phyloP scores from a whole-genome alignment of 768 basidiomycete genomes.

The Paxillus ammoniavirescens region DNA sequence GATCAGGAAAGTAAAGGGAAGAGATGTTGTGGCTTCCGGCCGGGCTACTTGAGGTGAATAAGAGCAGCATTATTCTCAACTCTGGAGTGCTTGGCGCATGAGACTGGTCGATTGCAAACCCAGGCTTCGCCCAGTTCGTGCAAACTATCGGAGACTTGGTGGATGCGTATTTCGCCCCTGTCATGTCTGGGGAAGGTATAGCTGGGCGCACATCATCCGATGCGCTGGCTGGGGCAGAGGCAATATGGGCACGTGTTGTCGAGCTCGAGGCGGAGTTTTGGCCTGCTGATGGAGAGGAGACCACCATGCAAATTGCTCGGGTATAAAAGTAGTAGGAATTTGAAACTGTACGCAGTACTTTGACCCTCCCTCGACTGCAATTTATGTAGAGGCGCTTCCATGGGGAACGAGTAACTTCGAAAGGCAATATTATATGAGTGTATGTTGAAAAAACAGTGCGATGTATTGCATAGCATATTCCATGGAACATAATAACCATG shows the following conservation, averaged over 20 bases:
- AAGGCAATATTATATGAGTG: no score
- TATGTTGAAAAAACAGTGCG: neutral
- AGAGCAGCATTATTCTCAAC: no score
- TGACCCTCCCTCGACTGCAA: no score
- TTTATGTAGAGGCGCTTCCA: no score
- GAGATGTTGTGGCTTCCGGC: no score
- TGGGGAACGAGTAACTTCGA: no score
- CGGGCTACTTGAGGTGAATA: no score
- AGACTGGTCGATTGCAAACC: constrained; percentile 53
- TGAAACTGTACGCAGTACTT: no score
- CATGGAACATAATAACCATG: constrained; percentile 16
- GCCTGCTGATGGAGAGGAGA: constrained; percentile 45
- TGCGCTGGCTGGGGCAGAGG: constrained; percentile 38
- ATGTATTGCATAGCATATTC: constrained; percentile 17
- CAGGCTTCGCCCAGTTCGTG: constrained; percentile 55
- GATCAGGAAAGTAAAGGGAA: no score
- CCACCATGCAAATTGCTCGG: neutral
- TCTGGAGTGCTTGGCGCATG: no score
- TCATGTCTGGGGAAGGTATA: constrained; percentile 19
- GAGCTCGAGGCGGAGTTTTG: constrained; percentile 64
- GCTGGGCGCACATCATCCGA: neutral
- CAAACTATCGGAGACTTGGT: constrained; percentile 47
- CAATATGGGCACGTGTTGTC: constrained; percentile 54
- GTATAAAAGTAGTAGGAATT: no score
- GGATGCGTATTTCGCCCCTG: constrained; percentile 36